Percentiles rank a stretch among this genome's conserved stretches.
phyloP scores from a whole-genome alignment of 495 filamentous ascomycete species.

The Parachaetomium inaequale region DNA sequence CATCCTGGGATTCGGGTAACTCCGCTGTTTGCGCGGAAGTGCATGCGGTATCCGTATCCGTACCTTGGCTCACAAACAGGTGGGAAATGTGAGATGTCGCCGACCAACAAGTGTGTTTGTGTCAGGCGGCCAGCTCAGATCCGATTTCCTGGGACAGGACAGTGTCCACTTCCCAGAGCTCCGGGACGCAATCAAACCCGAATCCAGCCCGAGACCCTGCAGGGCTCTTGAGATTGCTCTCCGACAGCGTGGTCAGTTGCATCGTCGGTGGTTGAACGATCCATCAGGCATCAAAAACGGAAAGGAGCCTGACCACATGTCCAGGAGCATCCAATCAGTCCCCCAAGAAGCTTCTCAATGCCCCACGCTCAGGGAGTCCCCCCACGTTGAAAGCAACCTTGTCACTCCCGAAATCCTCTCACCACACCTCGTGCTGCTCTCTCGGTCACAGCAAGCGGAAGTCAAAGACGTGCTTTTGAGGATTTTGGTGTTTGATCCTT shows the following conservation, averaged over 20 bases:
- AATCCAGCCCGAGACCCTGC: too few species aligned
- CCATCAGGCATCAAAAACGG: too few species aligned
- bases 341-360: not conserved
- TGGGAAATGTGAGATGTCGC: not conserved
- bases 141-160: too few species aligned
- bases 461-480: not conserved
- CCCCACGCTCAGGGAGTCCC: not conserved
- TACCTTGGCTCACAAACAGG: not conserved
- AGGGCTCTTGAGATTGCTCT: too few species aligned
- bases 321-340: too few species aligned
- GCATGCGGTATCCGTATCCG: too few species aligned
- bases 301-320: too few species aligned
- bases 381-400: constrained; percentile 4
- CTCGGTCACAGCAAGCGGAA: not conserved
- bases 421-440: not conserved
- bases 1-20: not conserved
- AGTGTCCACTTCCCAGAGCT: too few species aligned
- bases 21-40: not conserved
- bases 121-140: not conserved
- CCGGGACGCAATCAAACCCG: too few species aligned
- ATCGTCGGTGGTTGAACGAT: too few species aligned
- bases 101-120: too few species aligned
- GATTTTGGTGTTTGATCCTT: not conserved
- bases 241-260: too few species aligned
- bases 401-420: not conserved